Conservation (phyloP, 176 grass and related monocot species). For the Themeda triandra region DNA sequence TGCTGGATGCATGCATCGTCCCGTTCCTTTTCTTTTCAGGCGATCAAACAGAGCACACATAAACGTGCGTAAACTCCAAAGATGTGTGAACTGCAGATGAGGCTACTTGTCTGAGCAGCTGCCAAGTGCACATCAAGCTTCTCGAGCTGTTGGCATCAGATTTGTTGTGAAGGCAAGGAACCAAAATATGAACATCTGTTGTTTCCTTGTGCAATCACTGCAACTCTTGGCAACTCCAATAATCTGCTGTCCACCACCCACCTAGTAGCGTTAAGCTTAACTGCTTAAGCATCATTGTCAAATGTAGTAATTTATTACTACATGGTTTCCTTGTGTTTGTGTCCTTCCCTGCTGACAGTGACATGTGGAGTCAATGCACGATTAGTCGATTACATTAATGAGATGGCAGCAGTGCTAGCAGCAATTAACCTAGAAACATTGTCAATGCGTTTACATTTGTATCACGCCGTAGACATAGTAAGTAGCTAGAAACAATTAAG, state of each 20-base stretch:
- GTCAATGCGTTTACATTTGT: slow-evolving; percentile 23
- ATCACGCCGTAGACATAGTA: not conserved
- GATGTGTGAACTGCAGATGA: not conserved
- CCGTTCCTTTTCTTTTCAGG: not conserved
- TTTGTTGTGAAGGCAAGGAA: no score
- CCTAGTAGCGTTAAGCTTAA: not conserved
- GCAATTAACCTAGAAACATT: not conserved
- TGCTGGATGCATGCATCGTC: not conserved
- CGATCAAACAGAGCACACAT: not conserved
- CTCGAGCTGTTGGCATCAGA: no score
- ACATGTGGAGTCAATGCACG: not conserved
- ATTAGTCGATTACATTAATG: not conserved
- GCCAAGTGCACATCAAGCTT: not conserved
- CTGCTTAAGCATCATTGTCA: not conserved
- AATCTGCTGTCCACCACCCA: not conserved
- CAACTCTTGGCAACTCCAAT: not conserved
- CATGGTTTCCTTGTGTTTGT: not conserved
- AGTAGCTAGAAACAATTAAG: no score
- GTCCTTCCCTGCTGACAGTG: not conserved
- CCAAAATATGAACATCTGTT: no score
- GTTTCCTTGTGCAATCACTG: no score
- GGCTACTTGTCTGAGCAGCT: not conserved
- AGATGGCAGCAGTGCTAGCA: no score
- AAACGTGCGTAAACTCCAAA: not conserved
- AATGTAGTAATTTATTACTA: no score